Base-by-base conservation (phyloP, 176 grass and related monocot genomes). In the Eragrostis nindensis region DNA sequence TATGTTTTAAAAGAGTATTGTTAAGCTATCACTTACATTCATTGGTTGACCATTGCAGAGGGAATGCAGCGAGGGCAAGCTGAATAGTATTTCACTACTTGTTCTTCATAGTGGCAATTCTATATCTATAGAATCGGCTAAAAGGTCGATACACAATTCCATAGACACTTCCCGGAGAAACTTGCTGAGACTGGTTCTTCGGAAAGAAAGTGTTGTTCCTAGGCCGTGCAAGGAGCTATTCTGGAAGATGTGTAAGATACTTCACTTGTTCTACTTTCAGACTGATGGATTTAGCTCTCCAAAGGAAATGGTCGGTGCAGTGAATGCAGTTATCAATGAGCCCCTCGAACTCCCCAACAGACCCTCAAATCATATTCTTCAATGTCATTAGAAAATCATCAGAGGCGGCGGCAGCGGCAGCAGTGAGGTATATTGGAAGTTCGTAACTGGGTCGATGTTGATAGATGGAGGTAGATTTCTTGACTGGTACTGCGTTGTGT, bases 161-260 rank as follows among this genome's bases (percentile, higher is more conserved):
- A 86, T 86, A 32, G 76, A 79, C 14, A 29, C 24, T 0, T 80
- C 45, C 29, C 86, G 91, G 43, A 84, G 18, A 46, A 82, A 94
- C 21, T 85, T 97, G 62, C 57, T 97, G 59, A 85, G 84, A 17
- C 21, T 94, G 71, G 89, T 94, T 8, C 41, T 97, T 13, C 78
- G 69, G 29, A 80, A 88, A 74, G 79, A 41, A 68, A 84, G 81
- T 27, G 38, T 38, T 36, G 82, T 94, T 42, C 94, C 94, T 60
- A 92, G 75, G 57, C 79, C 91, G 11, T 97, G 91, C 87, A 94
- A 91, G 85, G 85, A 94, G 46, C 82, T 94, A 46, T 97, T 97
- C 70, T 97, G 91, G 94, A 97, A 86, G 56, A 92, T 92, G 92
- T 91, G 87, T 73, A 98, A 74, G 87, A 75, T 86, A 50, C 21